Evolutionary conservation across 176 grass and related monocot genomes (phyloP), one percentile per base, ranked within the genome.

Genomic region (Cenchrus americanus): DNA sequence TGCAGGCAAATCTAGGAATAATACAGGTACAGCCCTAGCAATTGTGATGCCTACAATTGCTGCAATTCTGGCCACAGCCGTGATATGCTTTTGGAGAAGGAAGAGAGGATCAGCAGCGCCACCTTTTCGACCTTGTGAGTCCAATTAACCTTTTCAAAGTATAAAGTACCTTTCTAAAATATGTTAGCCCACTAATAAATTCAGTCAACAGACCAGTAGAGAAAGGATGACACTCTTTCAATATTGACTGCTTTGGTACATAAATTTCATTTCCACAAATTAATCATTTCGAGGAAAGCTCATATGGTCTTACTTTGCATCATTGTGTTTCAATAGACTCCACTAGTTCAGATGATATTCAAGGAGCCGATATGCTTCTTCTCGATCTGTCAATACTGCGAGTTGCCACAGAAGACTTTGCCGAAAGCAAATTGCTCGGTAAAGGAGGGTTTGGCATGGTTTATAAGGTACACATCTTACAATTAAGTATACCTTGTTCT

Each of bases 381-480:
- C 54, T 93, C 8, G 53, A 86, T 69, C 73, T 88, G n/a, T 76
- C 85, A 14, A 88, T 68, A 57, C 8, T 93, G 40, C 55, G 62
- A 41, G 48, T 37, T 70, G 91, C 85, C 30, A 93, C 91, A 61
- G 27, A 42, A 3, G 84, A 88, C 68, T 90, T 90, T 73, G 75
- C 47, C 22, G 85, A 88, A 52, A 66, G 21, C 2, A 88, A 80
- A 46, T 77, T 83, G 49, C 75, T 94, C 2, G 88, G 88, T 34
- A 76, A 88, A 88, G 88, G 83, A 58, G 88, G 88, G 10, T 94
- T 91, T 12, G 88, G 88, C 14, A 77, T 59, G 14, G 92, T 94
- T 69, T 84, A 91, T 57, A 94, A 91, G 92, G 92, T 91, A 60
- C 22, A 15, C 8, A 59, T 44, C 32, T 37, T 14, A 60, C 40